Percentiles rank a stretch among this genome's conserved stretches.
Conservation (phyloP, 768 basidiomycete genomes). For the Lentinula lateritia region DNA sequence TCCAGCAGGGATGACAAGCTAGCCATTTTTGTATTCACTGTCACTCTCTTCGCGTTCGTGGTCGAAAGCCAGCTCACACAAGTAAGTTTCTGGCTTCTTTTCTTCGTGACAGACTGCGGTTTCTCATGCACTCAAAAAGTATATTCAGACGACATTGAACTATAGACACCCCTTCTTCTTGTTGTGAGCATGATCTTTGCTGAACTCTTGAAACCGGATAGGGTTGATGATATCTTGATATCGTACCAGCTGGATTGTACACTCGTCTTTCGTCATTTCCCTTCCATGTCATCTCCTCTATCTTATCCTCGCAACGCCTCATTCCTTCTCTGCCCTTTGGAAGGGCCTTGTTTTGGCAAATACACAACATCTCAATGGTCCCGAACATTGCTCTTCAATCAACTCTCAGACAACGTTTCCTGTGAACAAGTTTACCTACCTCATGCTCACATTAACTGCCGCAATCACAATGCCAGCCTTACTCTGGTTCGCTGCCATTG, state of each 20-base stretch:
- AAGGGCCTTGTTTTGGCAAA: constrained; percentile 47
- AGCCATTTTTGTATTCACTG: constrained; percentile 51
- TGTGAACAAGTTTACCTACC: constrained; percentile 26
- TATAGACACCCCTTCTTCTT: constrained; percentile 89
- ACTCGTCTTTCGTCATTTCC: constrained; percentile 71
- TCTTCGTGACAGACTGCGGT: neutral
- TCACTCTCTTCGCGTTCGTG: constrained; percentile 67
- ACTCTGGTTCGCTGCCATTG: constrained; percentile 72
- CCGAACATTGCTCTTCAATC: constrained; percentile 13
- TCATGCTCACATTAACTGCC: constrained; percentile 46
- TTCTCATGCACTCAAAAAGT: constrained; percentile 33
- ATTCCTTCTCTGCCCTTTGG: constrained; percentile 44
- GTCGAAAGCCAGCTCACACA: constrained; percentile 72
- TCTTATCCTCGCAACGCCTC: constrained; percentile 45
- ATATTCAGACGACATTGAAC: constrained; percentile 69
- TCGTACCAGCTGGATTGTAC: constrained; percentile 70
- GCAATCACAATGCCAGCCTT: constrained; percentile 61
- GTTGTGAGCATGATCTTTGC: constrained; percentile 47
- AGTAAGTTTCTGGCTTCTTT: constrained; percentile 29
- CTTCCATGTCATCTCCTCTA: constrained; percentile 79
- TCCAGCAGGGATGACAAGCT: constrained; percentile 9
- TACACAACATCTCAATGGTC: constrained; percentile 37
- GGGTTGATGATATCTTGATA: neutral
- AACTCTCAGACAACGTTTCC: constrained; percentile 30
- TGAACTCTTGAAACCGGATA: constrained; percentile 3